phyloP scores from a whole-genome alignment of 768 basidiomycete species.

The Suillus decipiens region DNA sequence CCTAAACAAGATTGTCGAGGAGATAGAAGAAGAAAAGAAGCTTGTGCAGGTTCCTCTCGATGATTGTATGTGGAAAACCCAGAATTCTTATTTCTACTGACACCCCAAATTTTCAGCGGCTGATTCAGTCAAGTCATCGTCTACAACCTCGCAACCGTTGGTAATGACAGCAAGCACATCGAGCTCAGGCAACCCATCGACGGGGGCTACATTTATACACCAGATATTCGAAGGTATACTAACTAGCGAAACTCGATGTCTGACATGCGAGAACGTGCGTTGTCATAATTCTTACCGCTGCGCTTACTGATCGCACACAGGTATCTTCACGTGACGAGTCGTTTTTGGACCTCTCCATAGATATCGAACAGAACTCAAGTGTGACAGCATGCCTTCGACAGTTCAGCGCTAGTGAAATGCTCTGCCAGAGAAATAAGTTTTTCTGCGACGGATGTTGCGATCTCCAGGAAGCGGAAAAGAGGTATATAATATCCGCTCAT shows the following conservation, averaged over 20 bases:
- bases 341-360: slow-evolving; percentile 98
- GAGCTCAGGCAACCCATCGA: slow-evolving; percentile 47
- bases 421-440: slow-evolving; percentile 97
- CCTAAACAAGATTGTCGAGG: slow-evolving; percentile 91
- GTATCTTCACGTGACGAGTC: slow-evolving; percentile 93
- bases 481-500: slow-evolving; percentile 46
- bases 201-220: slow-evolving; percentile 79
- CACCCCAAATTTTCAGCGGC: slow-evolving; percentile 50
- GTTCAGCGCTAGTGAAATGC: slow-evolving; percentile 98
- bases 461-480: slow-evolving; percentile 96
- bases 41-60: slow-evolving; percentile 49
- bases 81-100: slow-evolving; percentile 11
- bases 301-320: slow-evolving; percentile 39
- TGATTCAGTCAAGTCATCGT: slow-evolving; percentile 57
- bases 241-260: slow-evolving; percentile 96
- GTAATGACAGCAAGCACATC: slow-evolving; percentile 45
- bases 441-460: slow-evolving; percentile 98
- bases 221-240: slow-evolving; percentile 90
- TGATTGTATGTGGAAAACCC: slow-evolving; percentile 55
- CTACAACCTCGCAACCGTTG: slow-evolving; percentile 44
- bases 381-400: slow-evolving; percentile 94
- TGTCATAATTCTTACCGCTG: slow-evolving; percentile 10
- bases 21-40: slow-evolving; percentile 76
- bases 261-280: slow-evolving; percentile 95
- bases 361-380: slow-evolving; percentile 97